Evolutionary conservation across 2,329 filamentous ascomycete species (phyloP), one percentile per base, ranked within the genome.

Genomic region (Thermochaetoides dissita): DNA sequence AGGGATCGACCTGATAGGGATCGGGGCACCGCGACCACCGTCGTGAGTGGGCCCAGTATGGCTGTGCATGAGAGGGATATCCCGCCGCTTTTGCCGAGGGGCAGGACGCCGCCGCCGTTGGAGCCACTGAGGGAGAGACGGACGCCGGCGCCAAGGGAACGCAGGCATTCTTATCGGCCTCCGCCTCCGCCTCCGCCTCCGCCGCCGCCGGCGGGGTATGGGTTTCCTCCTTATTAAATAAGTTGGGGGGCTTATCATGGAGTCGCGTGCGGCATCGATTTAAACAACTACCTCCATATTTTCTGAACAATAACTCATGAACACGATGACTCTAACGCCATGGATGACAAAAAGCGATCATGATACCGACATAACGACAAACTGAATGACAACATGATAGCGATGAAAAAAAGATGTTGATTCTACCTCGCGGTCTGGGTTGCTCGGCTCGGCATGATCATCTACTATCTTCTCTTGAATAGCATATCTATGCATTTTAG

Each of bases 91-190:
- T 47, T 54, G 34, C 52, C 50, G n/a, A 55, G 59, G 39, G 58
- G 62, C 38, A 61, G 60, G 33, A 63, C 63, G 12, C 62, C 64
- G 8, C 62, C 65, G 31, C 50, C 57, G 6, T 50, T 57, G 0
- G 53, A 58, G 38, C 50, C 51, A 9, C 53, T 60, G 34, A 49
- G 50, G 36, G 60, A 61, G 32, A 56, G 64, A 46, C 61, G 64
- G 49, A 66, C 63, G 5, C 63, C 63, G 4, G 63, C 47, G 31
- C 56, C 55, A 28, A 44, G 51, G 17, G 53, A 53, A n/a, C 48
- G 51, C 30, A 50, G 56, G 37, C 41, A 48, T 7, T 48, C 51
- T 2, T 56, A 46, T 36, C 46, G 49, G 8, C 34, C 10, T 12
- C 10, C 10, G 3, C n/a, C 17, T 7, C 10, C n/a, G 33, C 33